Evolutionary conservation across 2,329 filamentous ascomycete genomes (phyloP).

Genomic region (Colletotrichum chrysophilum): DNA sequence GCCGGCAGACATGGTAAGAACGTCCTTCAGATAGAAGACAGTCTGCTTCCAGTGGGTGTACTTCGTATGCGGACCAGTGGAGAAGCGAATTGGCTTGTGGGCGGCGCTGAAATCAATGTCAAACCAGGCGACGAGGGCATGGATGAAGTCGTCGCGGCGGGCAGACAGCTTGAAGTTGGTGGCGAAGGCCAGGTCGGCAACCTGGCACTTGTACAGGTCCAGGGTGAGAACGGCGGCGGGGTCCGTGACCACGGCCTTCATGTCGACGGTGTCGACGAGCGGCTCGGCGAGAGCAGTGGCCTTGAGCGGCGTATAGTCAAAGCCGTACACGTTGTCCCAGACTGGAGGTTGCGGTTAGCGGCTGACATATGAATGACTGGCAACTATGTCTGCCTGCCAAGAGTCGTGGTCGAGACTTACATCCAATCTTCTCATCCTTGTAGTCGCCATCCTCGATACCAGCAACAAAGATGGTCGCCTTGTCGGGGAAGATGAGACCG

Average conservation of each 20-base stretch:
- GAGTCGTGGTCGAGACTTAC: slow-evolving; percentile 59
- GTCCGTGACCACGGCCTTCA: slow-evolving; percentile 96
- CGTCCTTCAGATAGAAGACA: slow-evolving; percentile 95
- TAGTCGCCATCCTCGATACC: slow-evolving; percentile 99
- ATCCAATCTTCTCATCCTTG: slow-evolving; percentile 99
- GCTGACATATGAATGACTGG: background rate
- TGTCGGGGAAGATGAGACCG: slow-evolving; percentile 97
- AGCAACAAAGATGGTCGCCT: slow-evolving; percentile 95
- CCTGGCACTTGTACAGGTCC: slow-evolving; percentile 89
- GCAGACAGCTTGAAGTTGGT: slow-evolving; percentile 77
- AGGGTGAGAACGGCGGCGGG: slow-evolving; percentile 84
- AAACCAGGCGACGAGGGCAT: slow-evolving; percentile 98
- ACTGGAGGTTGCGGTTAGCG: slow-evolving; percentile 57
- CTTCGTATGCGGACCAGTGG: slow-evolving; percentile 96
- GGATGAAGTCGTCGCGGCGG: slow-evolving; percentile 91
- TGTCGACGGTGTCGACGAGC: slow-evolving; percentile 95
- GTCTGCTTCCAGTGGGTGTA: slow-evolving; percentile 99
- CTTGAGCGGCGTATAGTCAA: slow-evolving; percentile 95
- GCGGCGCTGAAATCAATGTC: slow-evolving; percentile 98
- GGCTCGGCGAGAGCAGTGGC: slow-evolving; percentile 92
- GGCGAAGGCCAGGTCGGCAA: slow-evolving; percentile 83
- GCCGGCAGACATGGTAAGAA: slow-evolving; percentile 87
- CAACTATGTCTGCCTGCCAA: background rate
- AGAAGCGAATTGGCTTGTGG: slow-evolving; percentile 98
- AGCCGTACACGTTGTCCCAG: slow-evolving; percentile 99